A percentile compares a stretch with the other conserved stretches of the same genome.
Conservation (phyloP, 352 stramenopile species). For the Phytophthora colocasiae region DNA sequence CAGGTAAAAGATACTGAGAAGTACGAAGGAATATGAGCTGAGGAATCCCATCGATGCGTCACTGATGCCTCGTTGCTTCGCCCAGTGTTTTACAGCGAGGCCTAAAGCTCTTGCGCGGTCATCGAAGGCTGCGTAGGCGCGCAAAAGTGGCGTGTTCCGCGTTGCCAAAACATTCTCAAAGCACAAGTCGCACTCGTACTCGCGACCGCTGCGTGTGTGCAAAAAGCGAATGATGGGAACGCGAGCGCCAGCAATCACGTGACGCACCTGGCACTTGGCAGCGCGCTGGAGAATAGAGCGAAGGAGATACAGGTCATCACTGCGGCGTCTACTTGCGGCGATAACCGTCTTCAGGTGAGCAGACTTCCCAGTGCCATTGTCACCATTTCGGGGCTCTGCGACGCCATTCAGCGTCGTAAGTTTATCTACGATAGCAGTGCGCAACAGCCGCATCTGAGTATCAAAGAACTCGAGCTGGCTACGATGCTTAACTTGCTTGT, state of each 20-base stretch:
- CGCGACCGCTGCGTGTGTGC: constrained; percentile 46
- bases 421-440: constrained; percentile 40
- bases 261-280: constrained; percentile 58
- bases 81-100: constrained; percentile 98
- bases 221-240: constrained; percentile 87
- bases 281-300: constrained; percentile 51
- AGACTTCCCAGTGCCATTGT: constrained; percentile 19
- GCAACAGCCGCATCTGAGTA: constrained; percentile 43
- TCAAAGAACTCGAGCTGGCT: constrained; percentile 56
- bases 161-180: constrained; percentile 86
- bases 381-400: constrained; percentile 9
- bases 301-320: constrained; percentile 61
- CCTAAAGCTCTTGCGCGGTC: constrained; percentile 88
- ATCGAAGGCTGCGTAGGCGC: constrained; percentile 81
- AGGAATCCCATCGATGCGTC: constrained; percentile 96
- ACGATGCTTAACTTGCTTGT: constrained; percentile 42
- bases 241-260: constrained; percentile 75
- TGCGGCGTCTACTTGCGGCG: constrained; percentile 44
- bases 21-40: constrained; percentile 98
- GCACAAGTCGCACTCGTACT: constrained; percentile 83
- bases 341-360: constrained; percentile 47
- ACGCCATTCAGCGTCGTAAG: constrained; percentile 24
- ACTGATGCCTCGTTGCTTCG: constrained; percentile 97
- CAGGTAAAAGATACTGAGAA: constrained; percentile 98
- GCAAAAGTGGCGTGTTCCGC: constrained; percentile 83